Conservation (phyloP, 2,329 filamentous ascomycete genomes). For the Colletotrichum noveboracense region DNA sequence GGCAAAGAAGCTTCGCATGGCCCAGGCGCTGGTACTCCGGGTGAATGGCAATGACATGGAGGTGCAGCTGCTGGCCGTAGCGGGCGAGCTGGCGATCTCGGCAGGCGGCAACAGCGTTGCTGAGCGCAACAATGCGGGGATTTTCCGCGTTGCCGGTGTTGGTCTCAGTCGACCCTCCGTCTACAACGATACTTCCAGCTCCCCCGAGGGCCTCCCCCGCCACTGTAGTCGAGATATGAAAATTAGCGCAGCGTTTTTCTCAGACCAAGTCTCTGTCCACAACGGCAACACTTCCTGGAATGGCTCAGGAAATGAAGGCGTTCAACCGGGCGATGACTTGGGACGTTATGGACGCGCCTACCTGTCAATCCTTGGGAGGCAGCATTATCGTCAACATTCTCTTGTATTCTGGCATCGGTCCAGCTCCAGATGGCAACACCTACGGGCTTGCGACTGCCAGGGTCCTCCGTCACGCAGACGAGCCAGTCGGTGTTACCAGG, state of each 20-base stretch:
- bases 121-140: neutral
- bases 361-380: neutral
- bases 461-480: neutral
- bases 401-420: neutral
- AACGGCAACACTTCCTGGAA: neutral
- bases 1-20: neutral
- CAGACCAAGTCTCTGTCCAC: neutral
- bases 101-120: neutral
- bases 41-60: neutral
- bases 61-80: neutral
- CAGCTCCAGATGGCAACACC: neutral
- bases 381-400: neutral
- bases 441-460: neutral
- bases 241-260: neutral
- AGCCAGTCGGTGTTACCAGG: neutral
- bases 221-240: too few relatives aligned
- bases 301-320: neutral
- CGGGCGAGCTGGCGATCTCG: neutral
- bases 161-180: neutral
- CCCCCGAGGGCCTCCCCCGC: neutral
- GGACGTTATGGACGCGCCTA: neutral
- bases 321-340: neutral
- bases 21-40: neutral
- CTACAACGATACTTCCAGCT: rapidly evolving
- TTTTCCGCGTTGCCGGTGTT: neutral